phyloP scores from a whole-genome alignment of 2,329 filamentous ascomycete genomes.

The Microsporum audouinii region DNA sequence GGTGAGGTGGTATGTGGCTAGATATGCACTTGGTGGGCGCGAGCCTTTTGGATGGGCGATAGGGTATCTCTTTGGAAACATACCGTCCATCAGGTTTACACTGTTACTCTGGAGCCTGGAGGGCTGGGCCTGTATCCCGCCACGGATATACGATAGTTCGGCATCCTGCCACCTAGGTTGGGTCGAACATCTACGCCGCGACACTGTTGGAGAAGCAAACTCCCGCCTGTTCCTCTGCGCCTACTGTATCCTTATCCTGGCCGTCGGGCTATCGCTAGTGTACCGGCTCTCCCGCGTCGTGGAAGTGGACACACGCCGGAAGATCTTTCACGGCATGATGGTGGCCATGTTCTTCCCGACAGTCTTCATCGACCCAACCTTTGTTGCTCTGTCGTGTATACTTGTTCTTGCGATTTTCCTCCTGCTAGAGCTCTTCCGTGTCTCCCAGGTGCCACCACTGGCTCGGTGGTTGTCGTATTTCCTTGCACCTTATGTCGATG shows the following conservation, averaged over 20 bases:
- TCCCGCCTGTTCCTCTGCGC: conserved; percentile 63
- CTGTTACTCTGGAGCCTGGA: conserved; percentile 58
- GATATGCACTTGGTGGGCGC: conserved; percentile 53
- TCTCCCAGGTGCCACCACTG: conserved; percentile 80
- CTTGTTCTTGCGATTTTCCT: conserved; percentile 75
- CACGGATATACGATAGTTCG: conserved; percentile 25
- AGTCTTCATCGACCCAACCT: conserved; percentile 76
- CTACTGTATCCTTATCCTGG: conserved; percentile 63
- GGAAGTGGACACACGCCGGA: conserved; percentile 89
- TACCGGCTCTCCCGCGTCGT: conserved; percentile 62
- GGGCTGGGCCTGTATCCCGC: conserved; percentile 63
- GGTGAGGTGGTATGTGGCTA: conserved; percentile 57
- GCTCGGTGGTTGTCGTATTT: conserved; percentile 78
- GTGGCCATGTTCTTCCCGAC: conserved; percentile 87
- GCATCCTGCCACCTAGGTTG: conserved; percentile 43
- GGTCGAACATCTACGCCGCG: conserved; percentile 54
- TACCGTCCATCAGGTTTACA: conserved; percentile 59
- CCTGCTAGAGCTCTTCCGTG: conserved; percentile 76
- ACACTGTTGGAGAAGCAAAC: conserved; percentile 61
- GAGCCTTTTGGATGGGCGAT: conserved; percentile 91
- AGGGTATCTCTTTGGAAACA: conserved; percentile 75
- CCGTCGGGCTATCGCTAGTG: conserved; percentile 61
- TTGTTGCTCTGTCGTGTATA: conserved; percentile 65
- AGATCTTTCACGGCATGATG: conserved; percentile 98
- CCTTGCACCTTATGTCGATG: conserved; percentile 86